phyloP scores from a whole-genome alignment of 2,329 filamentous ascomycete species.

The Chaetomiaceae sp. region DNA sequence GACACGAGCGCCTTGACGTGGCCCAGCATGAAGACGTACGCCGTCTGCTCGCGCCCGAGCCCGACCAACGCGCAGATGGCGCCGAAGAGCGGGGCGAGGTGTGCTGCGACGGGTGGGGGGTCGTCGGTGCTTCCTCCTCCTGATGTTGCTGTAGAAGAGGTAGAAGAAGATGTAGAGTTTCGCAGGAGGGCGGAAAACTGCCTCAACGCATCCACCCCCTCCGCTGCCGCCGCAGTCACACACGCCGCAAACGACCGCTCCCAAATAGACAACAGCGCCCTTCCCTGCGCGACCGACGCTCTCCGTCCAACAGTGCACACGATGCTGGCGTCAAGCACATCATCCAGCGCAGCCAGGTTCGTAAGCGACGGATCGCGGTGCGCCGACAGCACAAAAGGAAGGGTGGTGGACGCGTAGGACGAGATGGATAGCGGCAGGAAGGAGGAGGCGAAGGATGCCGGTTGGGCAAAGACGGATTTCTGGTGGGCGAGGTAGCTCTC shows the following conservation, averaged over 20 bases:
- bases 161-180: slow-evolving; percentile 19
- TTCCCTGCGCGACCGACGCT: slow-evolving; percentile 70
- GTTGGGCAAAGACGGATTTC: slow-evolving; percentile 24
- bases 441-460: slow-evolving; percentile 50
- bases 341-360: slow-evolving; percentile 59
- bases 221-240: neutral
- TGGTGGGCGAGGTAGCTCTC: slow-evolving; percentile 76
- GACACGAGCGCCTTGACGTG: slow-evolving; percentile 74
- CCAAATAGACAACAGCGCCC: slow-evolving; percentile 72
- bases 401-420: slow-evolving; percentile 65
- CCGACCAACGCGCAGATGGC: slow-evolving; percentile 59
- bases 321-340: slow-evolving; percentile 70
- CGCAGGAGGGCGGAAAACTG: slow-evolving; percentile 37
- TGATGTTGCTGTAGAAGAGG: slow-evolving; percentile 4
- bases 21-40: slow-evolving; percentile 70
- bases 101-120: slow-evolving; percentile 50
- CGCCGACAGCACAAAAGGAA: slow-evolving; percentile 70
- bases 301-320: slow-evolving; percentile 75
- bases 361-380: slow-evolving; percentile 44
- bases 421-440: slow-evolving; percentile 69
- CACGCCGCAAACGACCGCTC: slow-evolving; percentile 58
- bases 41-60: slow-evolving; percentile 57
- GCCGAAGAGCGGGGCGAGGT: slow-evolving; percentile 69
- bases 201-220: slow-evolving; percentile 30
- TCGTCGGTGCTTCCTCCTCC: neutral